Evolutionary conservation across 345 rosid genomes (phyloP).

Genomic region (Eucalyptus grandis): DNA sequence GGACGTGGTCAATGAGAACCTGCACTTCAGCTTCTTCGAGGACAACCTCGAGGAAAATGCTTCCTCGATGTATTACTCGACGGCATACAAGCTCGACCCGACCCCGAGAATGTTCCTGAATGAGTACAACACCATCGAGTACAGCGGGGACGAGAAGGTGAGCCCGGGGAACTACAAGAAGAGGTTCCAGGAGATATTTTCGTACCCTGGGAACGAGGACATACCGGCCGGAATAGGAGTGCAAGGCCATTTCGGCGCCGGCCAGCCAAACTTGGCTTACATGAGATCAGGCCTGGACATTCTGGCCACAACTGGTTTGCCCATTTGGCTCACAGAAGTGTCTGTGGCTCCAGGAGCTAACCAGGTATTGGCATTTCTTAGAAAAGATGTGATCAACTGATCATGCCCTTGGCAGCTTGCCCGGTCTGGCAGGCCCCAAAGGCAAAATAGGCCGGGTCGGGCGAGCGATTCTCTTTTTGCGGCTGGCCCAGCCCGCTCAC

Average conservation of each 20-base stretch:
- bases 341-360: constrained; percentile 22
- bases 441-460: neutral
- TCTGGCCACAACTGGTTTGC: constrained; percentile 46
- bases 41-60: constrained; percentile 52
- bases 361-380: constrained; percentile 4
- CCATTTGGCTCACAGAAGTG: constrained; percentile 82
- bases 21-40: constrained; percentile 73
- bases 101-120: constrained; percentile 50
- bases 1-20: constrained; percentile 81
- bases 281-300: constrained; percentile 64
- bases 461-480: neutral
- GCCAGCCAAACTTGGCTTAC: constrained; percentile 54
- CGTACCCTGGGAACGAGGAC: constrained; percentile 33
- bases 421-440: neutral
- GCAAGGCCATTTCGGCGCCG: constrained; percentile 54
- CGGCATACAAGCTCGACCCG: constrained; percentile 39
- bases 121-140: constrained; percentile 68
- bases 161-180: constrained; percentile 20
- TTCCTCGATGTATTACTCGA: constrained; percentile 24
- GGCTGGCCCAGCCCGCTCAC: neutral
- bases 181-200: constrained; percentile 34
- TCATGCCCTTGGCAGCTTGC: neutral
- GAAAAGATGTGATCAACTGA: neutral
- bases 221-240: constrained; percentile 56
- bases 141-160: constrained; percentile 9